Base-by-base conservation (phyloP, 2,329 filamentous ascomycete species). In the Pseudofabraea citricarpa region DNA sequence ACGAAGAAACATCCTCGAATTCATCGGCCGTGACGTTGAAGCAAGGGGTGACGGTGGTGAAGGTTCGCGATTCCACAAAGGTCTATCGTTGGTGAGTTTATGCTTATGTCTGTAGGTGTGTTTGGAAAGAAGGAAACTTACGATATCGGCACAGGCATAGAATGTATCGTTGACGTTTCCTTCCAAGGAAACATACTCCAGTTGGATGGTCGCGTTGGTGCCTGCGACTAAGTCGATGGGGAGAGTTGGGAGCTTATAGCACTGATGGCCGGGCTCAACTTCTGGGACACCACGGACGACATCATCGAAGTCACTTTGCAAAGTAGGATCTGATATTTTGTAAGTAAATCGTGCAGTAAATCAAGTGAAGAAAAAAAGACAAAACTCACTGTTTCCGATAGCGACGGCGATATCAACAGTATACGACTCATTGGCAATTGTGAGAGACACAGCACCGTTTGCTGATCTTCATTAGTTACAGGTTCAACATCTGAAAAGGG, bases 341-440 rank as follows among this genome's bases (percentile, higher is more conserved):
- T n/a, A n/a, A n/a, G n/a, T n/a, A n/a, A n/a, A n/a, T n/a, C n/a
- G n/a, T n/a, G n/a, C n/a, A n/a, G n/a, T n/a, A n/a, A n/a, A n/a
- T n/a, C n/a, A n/a, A n/a, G n/a, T n/a, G n/a, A n/a, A n/a, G n/a
- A n/a, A n/a, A n/a, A n/a, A n/a, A n/a, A n/a, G 15, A 8, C 52
- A 64, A 46, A 60, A 4, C 5, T 23, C 15, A 78, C 77, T 64
- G 41, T 71, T 64, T 5, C 61, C 59, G 48, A 77, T 73, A 0
- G 78, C 74, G 41, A 82, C 69, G 41, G 71, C 68, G 16, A 82
- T 65, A 40, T 73, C 67, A 19, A 79, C 61, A 31, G 72, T 66
- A 55, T 70, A 80, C 5, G 77, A 75, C 40, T 79, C 74, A 46
- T 79, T 73, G 35, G 80, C 75, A 16, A 74, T 70, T 6, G 75